Evolutionary conservation across 495 filamentous ascomycete genomes (phyloP), one percentile per base, ranked within the genome.

Genomic region (Penicillium cinerascens): DNA sequence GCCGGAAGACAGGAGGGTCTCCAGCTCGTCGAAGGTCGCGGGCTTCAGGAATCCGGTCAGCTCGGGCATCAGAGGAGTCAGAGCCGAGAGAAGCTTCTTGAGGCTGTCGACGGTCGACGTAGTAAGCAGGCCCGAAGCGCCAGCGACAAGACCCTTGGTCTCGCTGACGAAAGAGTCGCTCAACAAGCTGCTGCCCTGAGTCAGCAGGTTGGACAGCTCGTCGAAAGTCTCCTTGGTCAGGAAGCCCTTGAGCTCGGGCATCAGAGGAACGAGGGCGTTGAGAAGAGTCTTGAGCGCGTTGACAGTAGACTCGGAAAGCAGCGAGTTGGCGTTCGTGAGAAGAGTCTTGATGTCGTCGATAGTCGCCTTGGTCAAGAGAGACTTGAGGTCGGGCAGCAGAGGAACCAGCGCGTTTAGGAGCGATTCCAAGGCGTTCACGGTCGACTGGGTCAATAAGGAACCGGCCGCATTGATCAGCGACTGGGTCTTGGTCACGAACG

Each of bases 171-270:
- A 77, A 6, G 55, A 44, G 21, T 63, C 39, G 3, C 69, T 66
- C 25, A 78, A 54, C 40, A 78, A 57, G 13, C 39, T 46, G 47
- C 72, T 70, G 23, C 69, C 75, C 22, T 76, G 72, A 4, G 54
- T 51, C 6, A 78, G 46, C 10, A 78, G 63, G 4, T 17, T 60
- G 25, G 68, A 43, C 6, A 78, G 61, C 9, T 49, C 69, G 51
- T 71, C 68, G 40, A 73, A 60, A 1, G 69, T 73, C 11, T 54
- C 40, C 4, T 68, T 61, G 17, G 70, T 78, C 23, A 78, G 71
- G 8, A 78, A 63, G 7, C 54, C 54, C 38, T 66, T 60, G 22
- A 72, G 67, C 10, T 76, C 64, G 16, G 64, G 67, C 8, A 77
- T 52, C 11, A 78, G 56, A 17, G 44, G 58, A 26, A 72, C 51